Evolutionary conservation across 495 filamentous ascomycete genomes (phyloP).

Genomic region (Xylaria scruposa): DNA sequence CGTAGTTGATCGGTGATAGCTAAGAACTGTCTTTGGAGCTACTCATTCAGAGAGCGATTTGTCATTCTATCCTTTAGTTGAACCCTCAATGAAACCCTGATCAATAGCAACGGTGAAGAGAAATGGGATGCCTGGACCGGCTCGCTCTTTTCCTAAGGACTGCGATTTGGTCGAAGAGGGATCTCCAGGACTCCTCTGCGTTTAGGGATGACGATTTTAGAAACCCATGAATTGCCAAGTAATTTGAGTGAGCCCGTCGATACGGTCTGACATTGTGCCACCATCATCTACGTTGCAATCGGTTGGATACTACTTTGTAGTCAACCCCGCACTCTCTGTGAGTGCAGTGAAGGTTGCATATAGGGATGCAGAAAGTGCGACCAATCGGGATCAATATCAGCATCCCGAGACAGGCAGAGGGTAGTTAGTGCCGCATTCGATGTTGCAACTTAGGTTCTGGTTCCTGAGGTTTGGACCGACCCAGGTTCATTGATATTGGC

Average conservation of each 20-base stretch:
- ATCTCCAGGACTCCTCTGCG: not conserved
- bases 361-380: slow-evolving; percentile 35
- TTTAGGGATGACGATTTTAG: not conserved
- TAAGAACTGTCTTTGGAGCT: not conserved
- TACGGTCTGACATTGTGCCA: slow-evolving; percentile 45
- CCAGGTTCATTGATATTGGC: slow-evolving; percentile 53
- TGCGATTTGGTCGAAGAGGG: slow-evolving; percentile 52
- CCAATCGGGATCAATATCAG: slow-evolving; percentile 54
- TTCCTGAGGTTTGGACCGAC: slow-evolving; percentile 29
- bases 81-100: not conserved
- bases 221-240: slow-evolving; percentile 23
- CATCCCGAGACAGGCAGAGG: slow-evolving; percentile 34
- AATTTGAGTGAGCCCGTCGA: slow-evolving; percentile 50
- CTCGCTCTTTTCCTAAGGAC: slow-evolving; percentile 52
- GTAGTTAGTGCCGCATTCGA: slow-evolving; percentile 34
- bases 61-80: not conserved
- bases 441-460: slow-evolving; percentile 1
- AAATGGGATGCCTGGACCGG: slow-evolving; percentile 59
- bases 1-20: not conserved
- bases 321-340: slow-evolving; percentile 45
- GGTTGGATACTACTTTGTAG: slow-evolving; percentile 44
- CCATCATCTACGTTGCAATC: slow-evolving; percentile 41
- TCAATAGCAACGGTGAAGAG: slow-evolving; percentile 35
- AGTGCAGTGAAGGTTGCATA: slow-evolving; percentile 43
- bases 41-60: not conserved